Evolutionary conservation across 202 grass and related monocot genomes (phyloP), one percentile per base, ranked within the genome.

Genomic region (Hordeum pubiflorum): DNA sequence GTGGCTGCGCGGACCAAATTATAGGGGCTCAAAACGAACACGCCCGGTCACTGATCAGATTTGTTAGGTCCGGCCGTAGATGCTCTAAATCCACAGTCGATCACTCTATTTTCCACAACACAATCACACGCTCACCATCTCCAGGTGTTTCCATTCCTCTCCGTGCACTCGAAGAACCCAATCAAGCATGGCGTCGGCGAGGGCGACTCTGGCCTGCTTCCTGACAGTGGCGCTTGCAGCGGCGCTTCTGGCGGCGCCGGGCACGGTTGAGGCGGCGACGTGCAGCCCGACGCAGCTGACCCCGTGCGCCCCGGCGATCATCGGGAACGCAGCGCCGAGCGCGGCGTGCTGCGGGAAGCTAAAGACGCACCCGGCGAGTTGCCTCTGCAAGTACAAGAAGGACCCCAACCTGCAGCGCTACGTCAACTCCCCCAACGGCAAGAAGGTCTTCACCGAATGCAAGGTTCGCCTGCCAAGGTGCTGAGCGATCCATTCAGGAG

Each of bases 401-500:
- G 65, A 93, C 73, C 91, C 91, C 69, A 89, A 63, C 60, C 69
- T 97, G 73, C 58, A 77, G 83, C 82, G 89, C 31, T 93, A 91
- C 81, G 84, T 97, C 82, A 93, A 93, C 89, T 97, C 94, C 5
- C 86, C 90, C 67, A 91, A 93, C 79, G 86, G 85, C 89, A 97
- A 91, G 85, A 97, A 86, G 82, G 91, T 93, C 14, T 84, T 86
- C 72, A 50, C 75, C 36, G 68, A 79, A 1, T 97, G 91, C 75
- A 84, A 81, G n/a, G 82, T 86, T 22, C 73, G 80, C 8, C 68
- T 86, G 62, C 91, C 91, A 26, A 87, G 22, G 0, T 97, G 93
- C 77, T 89, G 69, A 94, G 29, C 31, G 22, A 1, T 54, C 0
- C 6, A 54, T 32, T 32, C 31, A 32, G 2, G 31, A 32, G 4